Evolutionary conservation across 1,139 yeast genomes (phyloP).

Genomic region (Diutina catenulata): DNA sequence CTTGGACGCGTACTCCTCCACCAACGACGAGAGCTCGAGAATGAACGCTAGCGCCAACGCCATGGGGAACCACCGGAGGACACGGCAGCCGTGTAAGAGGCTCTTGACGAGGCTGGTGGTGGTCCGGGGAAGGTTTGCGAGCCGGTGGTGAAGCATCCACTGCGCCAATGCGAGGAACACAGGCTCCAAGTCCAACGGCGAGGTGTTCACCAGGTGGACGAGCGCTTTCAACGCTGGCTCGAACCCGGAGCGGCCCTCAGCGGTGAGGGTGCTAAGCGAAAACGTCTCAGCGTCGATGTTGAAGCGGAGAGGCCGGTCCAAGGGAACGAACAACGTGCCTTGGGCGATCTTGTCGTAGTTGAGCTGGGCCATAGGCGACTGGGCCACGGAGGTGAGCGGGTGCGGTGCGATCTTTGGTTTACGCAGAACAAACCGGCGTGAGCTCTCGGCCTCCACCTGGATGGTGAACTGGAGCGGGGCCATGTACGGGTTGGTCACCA

Average conservation of each 20-base stretch:
- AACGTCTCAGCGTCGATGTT: background rate
- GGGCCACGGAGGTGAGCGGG: background rate
- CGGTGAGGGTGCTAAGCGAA: background rate
- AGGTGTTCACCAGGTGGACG: background rate
- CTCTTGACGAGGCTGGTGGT: background rate
- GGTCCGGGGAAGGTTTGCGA: too few species aligned
- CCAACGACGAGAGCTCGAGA: background rate
- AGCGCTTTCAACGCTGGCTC: background rate
- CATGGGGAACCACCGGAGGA: background rate
- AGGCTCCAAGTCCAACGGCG: background rate
- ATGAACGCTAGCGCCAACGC: background rate
- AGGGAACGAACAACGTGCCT: background rate
- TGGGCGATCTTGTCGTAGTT: background rate
- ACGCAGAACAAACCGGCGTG: background rate
- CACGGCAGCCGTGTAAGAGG: background rate
- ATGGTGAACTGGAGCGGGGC: background rate
- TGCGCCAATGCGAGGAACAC: background rate
- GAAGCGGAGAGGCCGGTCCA: background rate
- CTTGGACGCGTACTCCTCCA: constrained; percentile 1
- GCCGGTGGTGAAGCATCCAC: constrained; percentile 1
- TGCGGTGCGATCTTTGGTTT: too few species aligned
- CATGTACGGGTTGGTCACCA: too few species aligned
- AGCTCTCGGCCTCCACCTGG: constrained; percentile 1
- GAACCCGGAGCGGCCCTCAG: background rate
- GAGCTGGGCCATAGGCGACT: background rate